Conservation (phyloP, 2,329 filamentous ascomycete species). For the Dactylellina sp. region DNA sequence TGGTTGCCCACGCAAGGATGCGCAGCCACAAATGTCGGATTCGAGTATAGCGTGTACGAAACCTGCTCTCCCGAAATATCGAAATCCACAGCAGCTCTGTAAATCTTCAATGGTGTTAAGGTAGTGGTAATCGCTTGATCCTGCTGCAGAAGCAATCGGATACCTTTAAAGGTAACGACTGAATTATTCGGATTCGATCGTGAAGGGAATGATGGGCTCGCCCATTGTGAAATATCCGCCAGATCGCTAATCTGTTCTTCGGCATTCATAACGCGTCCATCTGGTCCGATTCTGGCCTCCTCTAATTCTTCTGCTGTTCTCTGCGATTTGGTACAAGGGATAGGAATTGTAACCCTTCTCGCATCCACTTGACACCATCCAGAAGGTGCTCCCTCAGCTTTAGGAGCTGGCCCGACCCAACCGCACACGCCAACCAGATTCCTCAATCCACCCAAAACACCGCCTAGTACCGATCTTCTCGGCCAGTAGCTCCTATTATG, state of each 20-base stretch:
- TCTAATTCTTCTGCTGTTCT: constrained; percentile 53
- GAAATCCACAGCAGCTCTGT: constrained; percentile 52
- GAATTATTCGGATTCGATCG: constrained; percentile 39
- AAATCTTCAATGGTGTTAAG: constrained; percentile 45
- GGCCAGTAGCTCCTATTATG: constrained; percentile 54
- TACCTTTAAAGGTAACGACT: constrained; percentile 34
- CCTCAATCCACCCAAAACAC: constrained; percentile 51
- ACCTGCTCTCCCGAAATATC: constrained; percentile 47
- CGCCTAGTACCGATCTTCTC: constrained; percentile 41
- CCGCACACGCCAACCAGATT: constrained; percentile 46
- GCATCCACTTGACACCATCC: constrained; percentile 55
- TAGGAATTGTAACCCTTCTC: constrained; percentile 47
- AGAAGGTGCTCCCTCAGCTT: constrained; percentile 31
- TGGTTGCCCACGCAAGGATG: constrained; percentile 54
- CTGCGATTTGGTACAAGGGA: constrained; percentile 52
- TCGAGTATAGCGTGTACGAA: constrained; percentile 54
- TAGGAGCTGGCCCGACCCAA: constrained; percentile 52
- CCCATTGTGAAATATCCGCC: constrained; percentile 54
- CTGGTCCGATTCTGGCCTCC: constrained; percentile 43
- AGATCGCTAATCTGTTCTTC: constrained; percentile 55
- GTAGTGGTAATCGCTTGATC: constrained; percentile 51
- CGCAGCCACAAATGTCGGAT: constrained; percentile 55
- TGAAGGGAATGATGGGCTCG: constrained; percentile 35
- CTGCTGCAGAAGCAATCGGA: constrained; percentile 48
- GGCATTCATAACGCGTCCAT: constrained; percentile 48